A percentile compares a stretch with the other conserved stretches of the same genome.
Evolutionary conservation across 1,284 basidiomycete species (phyloP).

Genomic region (Quambalaria eucalypti): DNA sequence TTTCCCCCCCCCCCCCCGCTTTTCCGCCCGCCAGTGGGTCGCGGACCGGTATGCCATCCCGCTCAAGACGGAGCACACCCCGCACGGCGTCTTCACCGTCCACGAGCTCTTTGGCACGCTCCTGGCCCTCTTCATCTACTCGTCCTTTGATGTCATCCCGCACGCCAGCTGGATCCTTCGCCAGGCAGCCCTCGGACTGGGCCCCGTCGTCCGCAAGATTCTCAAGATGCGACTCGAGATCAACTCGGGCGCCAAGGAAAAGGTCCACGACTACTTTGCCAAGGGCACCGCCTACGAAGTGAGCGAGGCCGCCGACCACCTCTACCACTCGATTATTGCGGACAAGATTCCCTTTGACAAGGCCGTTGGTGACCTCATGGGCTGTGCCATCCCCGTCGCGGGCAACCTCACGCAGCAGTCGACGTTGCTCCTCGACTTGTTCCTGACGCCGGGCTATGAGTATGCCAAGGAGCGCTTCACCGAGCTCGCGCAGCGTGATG

Average conservation of each 20-base stretch:
- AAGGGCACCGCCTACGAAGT: constrained; percentile 15
- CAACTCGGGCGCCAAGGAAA: constrained; percentile 10
- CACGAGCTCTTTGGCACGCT: constrained; percentile 8
- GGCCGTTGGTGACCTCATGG: constrained; percentile 8
- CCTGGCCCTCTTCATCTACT: constrained; percentile 13
- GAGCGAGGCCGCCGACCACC: constrained; percentile 6
- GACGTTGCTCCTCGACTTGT: constrained; percentile 13
- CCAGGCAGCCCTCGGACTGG: constrained; percentile 4
- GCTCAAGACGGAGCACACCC: constrained; percentile 57
- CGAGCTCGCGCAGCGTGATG: constrained; percentile 8
- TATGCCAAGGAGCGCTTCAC: constrained; percentile 12
- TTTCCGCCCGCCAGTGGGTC: no score
- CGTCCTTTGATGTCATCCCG: constrained; percentile 55
- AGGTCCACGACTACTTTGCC: constrained; percentile 10
- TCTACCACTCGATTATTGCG: constrained; percentile 9
- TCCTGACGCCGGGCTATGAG: constrained; percentile 8
- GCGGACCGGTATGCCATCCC: constrained; percentile 49
- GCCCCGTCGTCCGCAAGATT: constrained; percentile 4
- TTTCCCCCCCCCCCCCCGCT: no score
- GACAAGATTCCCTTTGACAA: constrained; percentile 1
- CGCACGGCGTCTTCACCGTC: constrained; percentile 55
- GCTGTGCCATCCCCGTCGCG: constrained; percentile 13
- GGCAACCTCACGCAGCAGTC: constrained; percentile 17
- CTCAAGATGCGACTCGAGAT: constrained; percentile 11
- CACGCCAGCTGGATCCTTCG: constrained; percentile 17